Conservation (phyloP, 805 yeast species). For the Metschnikowia chrysomelidarum region DNA sequence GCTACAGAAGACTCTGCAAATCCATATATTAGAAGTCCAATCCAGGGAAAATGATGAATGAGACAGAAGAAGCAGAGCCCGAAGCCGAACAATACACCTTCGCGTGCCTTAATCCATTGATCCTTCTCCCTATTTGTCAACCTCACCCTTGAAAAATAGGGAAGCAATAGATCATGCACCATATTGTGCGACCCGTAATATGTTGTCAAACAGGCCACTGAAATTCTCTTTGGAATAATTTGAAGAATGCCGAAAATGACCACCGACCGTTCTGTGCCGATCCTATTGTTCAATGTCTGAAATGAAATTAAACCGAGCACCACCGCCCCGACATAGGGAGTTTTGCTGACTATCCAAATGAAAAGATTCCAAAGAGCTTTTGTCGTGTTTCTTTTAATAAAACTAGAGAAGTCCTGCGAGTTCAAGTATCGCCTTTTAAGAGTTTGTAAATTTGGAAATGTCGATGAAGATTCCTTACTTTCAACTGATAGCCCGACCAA, state of each 20-base stretch:
- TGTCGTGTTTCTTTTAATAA: constrained; percentile 19
- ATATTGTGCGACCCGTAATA: constrained; percentile 48
- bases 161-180: constrained; percentile 45
- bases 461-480: neutral
- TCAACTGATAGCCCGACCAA: constrained; percentile 15
- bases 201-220: constrained; percentile 38
- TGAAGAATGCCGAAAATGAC: constrained; percentile 34
- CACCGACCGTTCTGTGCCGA: constrained; percentile 47
- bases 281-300: constrained; percentile 39
- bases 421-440: constrained; percentile 13
- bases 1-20: constrained; percentile 55
- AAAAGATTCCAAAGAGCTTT: constrained; percentile 26
- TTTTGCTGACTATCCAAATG: constrained; percentile 31
- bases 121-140: constrained; percentile 41
- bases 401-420: constrained; percentile 21
- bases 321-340: constrained; percentile 44
- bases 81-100: constrained; percentile 56
- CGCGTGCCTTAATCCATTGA: constrained; percentile 52
- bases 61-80: constrained; percentile 47
- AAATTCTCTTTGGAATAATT: constrained; percentile 33
- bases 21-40: constrained; percentile 49
- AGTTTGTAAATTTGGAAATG: constrained; percentile 2
- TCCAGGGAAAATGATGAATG: constrained; percentile 40
- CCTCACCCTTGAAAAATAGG: constrained; percentile 49
- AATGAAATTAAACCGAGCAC: constrained; percentile 45